Evolutionary conservation across 2,329 filamentous ascomycete species (phyloP).

Genomic region (Ophiostoma sp.): DNA sequence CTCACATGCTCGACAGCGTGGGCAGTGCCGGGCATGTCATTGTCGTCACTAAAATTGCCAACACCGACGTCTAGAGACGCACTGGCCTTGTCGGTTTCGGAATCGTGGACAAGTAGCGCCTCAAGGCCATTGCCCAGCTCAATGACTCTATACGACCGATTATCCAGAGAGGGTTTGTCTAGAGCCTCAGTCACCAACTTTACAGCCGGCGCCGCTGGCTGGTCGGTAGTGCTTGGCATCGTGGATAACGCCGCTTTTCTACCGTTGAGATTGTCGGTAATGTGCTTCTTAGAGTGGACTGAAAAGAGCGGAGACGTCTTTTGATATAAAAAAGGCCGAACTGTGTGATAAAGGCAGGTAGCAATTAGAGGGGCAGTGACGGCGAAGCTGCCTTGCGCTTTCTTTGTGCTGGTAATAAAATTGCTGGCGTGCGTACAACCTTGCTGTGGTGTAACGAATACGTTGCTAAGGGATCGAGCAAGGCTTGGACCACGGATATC

Average conservation of each 20-base stretch:
- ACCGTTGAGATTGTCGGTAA: neutral
- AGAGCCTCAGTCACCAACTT: slow-evolving; percentile 63
- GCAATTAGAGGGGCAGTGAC: neutral
- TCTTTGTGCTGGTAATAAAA: neutral
- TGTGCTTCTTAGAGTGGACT: neutral
- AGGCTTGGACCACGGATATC: neutral
- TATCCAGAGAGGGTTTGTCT: slow-evolving; percentile 81
- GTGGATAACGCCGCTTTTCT: neutral
- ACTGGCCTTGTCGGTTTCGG: slow-evolving; percentile 94
- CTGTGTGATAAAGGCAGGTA: neutral
- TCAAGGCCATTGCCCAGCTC: slow-evolving; percentile 83
- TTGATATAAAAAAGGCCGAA: neutral
- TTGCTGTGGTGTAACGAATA: slow-evolving; percentile 10
- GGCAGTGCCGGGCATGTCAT: slow-evolving; percentile 90
- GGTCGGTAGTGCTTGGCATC: slow-evolving; percentile 8
- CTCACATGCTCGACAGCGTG: slow-evolving; percentile 88
- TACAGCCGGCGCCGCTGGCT: neutral
- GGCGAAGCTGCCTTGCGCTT: neutral
- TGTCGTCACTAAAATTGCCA: slow-evolving; percentile 88
- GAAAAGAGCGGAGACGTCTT: neutral
- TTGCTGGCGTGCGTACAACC: neutral
- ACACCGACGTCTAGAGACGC: slow-evolving; percentile 95
- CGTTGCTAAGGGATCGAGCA: neutral
- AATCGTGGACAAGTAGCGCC: slow-evolving; percentile 87
- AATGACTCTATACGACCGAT: slow-evolving; percentile 85